These are phyloP conservation scores for Calonectria ilicicola DNA, from an alignment of 2,329 filamentous ascomycete species.

Conservation along the genomic window DNA sequence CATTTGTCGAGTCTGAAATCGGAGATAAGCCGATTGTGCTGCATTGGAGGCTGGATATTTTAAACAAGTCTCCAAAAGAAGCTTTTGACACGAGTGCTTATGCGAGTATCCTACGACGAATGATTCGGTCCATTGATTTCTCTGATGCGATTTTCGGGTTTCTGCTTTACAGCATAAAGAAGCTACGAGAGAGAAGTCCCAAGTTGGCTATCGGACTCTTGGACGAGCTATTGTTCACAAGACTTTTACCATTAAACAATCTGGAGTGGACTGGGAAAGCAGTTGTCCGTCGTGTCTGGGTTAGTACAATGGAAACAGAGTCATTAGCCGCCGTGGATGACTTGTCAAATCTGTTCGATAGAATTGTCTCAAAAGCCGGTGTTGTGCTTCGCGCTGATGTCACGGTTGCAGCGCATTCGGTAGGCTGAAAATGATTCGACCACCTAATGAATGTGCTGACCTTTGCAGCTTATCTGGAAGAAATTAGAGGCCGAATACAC, in stretches of 20 bases:
- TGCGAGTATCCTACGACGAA: constrained; percentile 65
- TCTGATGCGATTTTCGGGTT: constrained; percentile 74
- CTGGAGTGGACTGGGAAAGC: constrained; percentile 75
- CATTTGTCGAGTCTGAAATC: constrained; percentile 71
- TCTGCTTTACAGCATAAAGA: constrained; percentile 76
- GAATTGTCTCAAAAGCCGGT: constrained; percentile 56
- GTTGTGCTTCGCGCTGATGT: constrained; percentile 67
- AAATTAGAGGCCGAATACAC: constrained; percentile 71
- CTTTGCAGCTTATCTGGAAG: constrained; percentile 81
- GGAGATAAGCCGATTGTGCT: constrained; percentile 74
- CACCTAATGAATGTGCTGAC: constrained; percentile 21
- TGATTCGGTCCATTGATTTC: constrained; percentile 71
- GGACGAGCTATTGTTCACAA: constrained; percentile 72
- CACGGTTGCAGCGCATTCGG: constrained; percentile 76
- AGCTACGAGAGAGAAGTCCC: constrained; percentile 68
- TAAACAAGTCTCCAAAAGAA: constrained; percentile 62
- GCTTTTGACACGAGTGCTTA: constrained; percentile 63
- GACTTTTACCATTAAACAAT: constrained; percentile 63
- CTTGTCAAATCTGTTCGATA: constrained; percentile 40
- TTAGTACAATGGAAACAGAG: constrained; percentile 64
- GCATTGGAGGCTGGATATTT: constrained; percentile 76
- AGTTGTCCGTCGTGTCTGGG: constrained; percentile 76
- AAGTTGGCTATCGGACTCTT: constrained; percentile 64
- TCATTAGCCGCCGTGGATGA: constrained; percentile 32
- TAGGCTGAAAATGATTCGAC: constrained; percentile 50